Conservation (phyloP, 2,329 filamentous ascomycete species). For the Pseudofabraea citricarpa region DNA sequence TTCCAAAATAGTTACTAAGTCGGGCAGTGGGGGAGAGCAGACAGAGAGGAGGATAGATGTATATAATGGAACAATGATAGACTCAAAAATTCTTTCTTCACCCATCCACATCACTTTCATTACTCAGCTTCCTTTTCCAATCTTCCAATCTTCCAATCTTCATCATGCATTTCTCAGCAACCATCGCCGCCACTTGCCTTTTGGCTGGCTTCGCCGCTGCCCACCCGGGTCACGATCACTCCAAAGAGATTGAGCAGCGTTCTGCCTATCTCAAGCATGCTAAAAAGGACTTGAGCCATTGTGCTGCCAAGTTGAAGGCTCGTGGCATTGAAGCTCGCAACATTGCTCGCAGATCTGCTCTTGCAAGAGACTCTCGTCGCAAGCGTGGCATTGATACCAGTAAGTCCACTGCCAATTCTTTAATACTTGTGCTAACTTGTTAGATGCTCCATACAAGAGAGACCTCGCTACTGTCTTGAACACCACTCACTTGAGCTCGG, state of each 20-base stretch:
- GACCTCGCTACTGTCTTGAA: slow-evolving; percentile 9
- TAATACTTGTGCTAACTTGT: slow-evolving; percentile 13
- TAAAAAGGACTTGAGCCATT: slow-evolving; percentile 32
- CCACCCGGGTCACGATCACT: slow-evolving; percentile 34
- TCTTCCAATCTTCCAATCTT: not conserved
- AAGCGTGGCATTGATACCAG: slow-evolving; percentile 23
- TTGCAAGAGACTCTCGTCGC: slow-evolving; percentile 27
- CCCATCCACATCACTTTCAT: not conserved
- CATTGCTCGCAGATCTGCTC: slow-evolving; percentile 28
- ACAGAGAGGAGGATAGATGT: no score
- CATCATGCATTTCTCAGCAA: slow-evolving; percentile 29
- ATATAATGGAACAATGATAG: not conserved
- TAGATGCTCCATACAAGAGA: no score
- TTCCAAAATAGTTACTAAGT: no score
- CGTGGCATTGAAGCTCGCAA: slow-evolving; percentile 30
- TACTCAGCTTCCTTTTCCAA: slow-evolving; percentile 5
- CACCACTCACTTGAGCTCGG: slow-evolving; percentile 6
- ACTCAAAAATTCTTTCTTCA: no score
- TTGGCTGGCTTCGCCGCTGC: slow-evolving; percentile 19
- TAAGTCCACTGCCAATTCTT: slow-evolving; percentile 8
- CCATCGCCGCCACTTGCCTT: slow-evolving; percentile 19
- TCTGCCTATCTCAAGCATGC: slow-evolving; percentile 28
- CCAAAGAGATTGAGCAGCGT: slow-evolving; percentile 29
- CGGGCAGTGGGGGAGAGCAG: no score
- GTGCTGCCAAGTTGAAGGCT: slow-evolving; percentile 32